Evolutionary conservation across 257 asterid genomes (phyloP), one percentile per base, ranked within the genome.

Genomic region (Penstemon newberryi): DNA sequence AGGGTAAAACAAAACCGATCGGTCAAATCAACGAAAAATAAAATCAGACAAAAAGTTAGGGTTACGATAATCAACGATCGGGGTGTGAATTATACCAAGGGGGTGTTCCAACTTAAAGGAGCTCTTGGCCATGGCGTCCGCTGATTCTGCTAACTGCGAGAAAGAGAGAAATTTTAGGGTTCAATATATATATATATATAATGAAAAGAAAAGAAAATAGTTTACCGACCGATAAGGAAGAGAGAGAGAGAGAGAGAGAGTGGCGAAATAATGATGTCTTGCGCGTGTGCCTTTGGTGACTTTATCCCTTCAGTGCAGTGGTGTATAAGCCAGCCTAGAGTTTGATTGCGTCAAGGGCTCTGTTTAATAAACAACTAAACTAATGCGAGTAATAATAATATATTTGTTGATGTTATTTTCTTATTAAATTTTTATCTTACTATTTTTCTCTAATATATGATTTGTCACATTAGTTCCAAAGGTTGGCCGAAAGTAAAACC

Each of bases 71-170:
- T 25, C 54, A 45, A 73, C 39, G 65, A 72, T 73, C 74, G 63
- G 68, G n/a, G 12, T 10, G 36, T 10, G 45, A 54, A 60, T 46
- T 36, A 33, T 81, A 87, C 95, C 95, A 4, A 87, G 91, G 12
- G 95, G 95, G 70, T 87, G 95, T 73, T 87, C 89, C 86, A 83
- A 67, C 78, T 85, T 85, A 80, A 87, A 85, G 74, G 91, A 81
- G 79, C 86, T 85, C 50, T 81, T 83, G 18, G 89, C 86, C 95
- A 85, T 87, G 76, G 74, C 78, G 83, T 63, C 54, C 60, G 54
- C 39, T 11, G 66, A 82, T 43, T 38, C 42, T 47, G 64, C 44
- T 54, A 73, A 45, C 70, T 64, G 75, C 74, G 58, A 66, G 18
- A 0, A 19, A 55, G 19, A 42, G 4, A 7, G 4, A 25, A 2